phyloP scores from a whole-genome alignment of 1,284 basidiomycete genomes.

The Microbotryomycetes sp. region DNA sequence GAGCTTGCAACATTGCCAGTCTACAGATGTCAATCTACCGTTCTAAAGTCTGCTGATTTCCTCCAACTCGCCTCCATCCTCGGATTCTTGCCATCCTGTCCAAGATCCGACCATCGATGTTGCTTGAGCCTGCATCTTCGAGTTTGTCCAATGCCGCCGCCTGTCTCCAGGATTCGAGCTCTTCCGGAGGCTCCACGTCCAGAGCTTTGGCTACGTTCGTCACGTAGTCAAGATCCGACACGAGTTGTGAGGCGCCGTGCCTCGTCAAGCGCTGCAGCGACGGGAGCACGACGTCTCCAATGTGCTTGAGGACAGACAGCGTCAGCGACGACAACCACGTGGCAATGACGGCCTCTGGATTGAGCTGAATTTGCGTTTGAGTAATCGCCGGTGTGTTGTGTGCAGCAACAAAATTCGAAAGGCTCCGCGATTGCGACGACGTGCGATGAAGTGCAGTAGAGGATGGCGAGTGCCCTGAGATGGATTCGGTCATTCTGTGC shows the following conservation, averaged over 20 bases:
- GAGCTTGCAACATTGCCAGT: too few relatives aligned
- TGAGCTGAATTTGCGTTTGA: slow-evolving; percentile 40
- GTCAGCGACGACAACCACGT: slow-evolving; percentile 88
- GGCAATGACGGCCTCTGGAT: slow-evolving; percentile 71
- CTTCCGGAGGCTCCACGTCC: slow-evolving; percentile 61
- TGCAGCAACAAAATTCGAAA: too few relatives aligned
- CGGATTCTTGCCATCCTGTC: slow-evolving; percentile 21
- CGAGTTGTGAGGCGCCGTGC: slow-evolving; percentile 73
- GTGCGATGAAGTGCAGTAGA: neutral
- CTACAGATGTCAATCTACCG: too few relatives aligned
- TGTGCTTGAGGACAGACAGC: slow-evolving; percentile 63
- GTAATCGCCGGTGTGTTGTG: neutral
- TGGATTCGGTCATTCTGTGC: neutral
- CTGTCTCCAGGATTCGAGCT: slow-evolving; percentile 35
- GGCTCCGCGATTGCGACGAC: neutral
- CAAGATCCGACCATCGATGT: slow-evolving; percentile 10
- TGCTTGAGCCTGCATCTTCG: neutral
- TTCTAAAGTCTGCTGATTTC: too few relatives aligned
- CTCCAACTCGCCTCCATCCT: slow-evolving; percentile 17
- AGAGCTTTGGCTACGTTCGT: slow-evolving; percentile 84
- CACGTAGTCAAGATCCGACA: slow-evolving; percentile 78
- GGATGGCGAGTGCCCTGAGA: neutral
- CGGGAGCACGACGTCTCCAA: slow-evolving; percentile 59
- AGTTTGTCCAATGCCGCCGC: slow-evolving; percentile 21
- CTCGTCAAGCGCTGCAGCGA: slow-evolving; percentile 54